phyloP scores from a whole-genome alignment of 371 early-diverging fungal species.

The Chytridium lagenaria region DNA sequence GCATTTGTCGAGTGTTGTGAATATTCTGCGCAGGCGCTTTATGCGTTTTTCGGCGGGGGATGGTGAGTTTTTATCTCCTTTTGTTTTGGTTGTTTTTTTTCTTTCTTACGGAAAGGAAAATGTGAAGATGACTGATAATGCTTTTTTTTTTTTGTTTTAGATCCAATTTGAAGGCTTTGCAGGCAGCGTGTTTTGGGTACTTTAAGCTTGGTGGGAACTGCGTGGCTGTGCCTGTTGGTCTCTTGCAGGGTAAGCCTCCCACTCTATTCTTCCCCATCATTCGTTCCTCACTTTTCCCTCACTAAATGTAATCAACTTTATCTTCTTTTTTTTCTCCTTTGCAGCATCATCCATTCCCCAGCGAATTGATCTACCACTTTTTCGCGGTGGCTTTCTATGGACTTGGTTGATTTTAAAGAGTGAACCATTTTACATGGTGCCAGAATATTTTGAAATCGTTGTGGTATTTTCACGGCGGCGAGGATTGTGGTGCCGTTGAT shows the following conservation, averaged over 20 bases:
- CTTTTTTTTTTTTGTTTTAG: slow-evolving; percentile 52
- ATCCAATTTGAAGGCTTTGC: slow-evolving; percentile 69
- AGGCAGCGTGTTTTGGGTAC: slow-evolving; percentile 88
- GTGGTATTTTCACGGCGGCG: slow-evolving; percentile 45
- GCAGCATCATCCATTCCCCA: slow-evolving; percentile 66
- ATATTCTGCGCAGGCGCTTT: slow-evolving; percentile 91
- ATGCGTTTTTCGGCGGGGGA: slow-evolving; percentile 82
- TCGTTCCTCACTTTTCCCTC: slow-evolving; percentile 16
- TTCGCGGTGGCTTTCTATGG: slow-evolving; percentile 81
- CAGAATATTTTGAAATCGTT: slow-evolving; percentile 28
- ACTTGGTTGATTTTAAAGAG: slow-evolving; percentile 27
- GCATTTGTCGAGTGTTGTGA: slow-evolving; percentile 73
- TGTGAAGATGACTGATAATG: too few relatives aligned
- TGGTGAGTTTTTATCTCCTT: slow-evolving; percentile 44
- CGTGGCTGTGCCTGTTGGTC: slow-evolving; percentile 79
- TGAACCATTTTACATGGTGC: slow-evolving; percentile 42
- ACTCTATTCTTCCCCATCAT: too few relatives aligned
- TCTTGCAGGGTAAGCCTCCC: slow-evolving; percentile 47
- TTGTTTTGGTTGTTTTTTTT: too few relatives aligned
- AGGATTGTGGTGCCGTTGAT: slow-evolving; percentile 49
- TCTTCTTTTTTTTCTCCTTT: background rate
- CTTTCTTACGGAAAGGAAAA: too few relatives aligned
- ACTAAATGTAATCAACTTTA: background rate
- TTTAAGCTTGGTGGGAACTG: slow-evolving; percentile 83
- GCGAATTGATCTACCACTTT: slow-evolving; percentile 78